Evolutionary conservation across 805 yeast genomes (phyloP).

Genomic region (Wickerhamomyces queroliae): DNA sequence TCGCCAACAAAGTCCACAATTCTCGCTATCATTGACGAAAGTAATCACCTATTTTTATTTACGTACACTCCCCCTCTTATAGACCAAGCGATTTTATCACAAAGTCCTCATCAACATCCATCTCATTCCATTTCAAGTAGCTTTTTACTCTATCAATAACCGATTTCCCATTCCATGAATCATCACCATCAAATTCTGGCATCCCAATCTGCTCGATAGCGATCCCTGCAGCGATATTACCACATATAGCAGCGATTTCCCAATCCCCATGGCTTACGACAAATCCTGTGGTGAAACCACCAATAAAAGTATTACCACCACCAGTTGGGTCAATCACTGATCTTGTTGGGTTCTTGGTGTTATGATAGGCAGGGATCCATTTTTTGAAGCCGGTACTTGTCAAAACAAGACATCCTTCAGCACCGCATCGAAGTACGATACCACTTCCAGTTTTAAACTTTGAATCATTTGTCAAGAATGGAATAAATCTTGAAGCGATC

Average conservation of each 20-base stretch:
- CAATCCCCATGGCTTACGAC: constrained; percentile 41
- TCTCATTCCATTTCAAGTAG: constrained; percentile 28
- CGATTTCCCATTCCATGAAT: constrained; percentile 55
- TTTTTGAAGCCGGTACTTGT: constrained; percentile 20
- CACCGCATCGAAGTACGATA: constrained; percentile 72
- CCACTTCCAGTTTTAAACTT: constrained; percentile 31
- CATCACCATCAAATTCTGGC: constrained; percentile 37
- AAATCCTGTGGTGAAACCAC: constrained; percentile 67
- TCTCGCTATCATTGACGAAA: no score
- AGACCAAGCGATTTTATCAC: neutral
- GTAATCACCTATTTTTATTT: no score
- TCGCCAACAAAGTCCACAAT: no score
- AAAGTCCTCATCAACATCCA: neutral
- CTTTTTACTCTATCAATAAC: constrained; percentile 37
- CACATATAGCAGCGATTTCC: constrained; percentile 55
- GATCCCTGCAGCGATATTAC: constrained; percentile 73
- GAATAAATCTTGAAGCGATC: constrained; percentile 36
- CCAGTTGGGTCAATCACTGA: constrained; percentile 87
- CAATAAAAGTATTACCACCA: constrained; percentile 88
- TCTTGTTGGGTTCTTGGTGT: constrained; percentile 26
- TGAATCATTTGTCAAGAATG: constrained; percentile 31
- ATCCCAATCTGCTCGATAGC: constrained; percentile 79
- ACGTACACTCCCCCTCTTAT: no score
- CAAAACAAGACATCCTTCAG: constrained; percentile 54
- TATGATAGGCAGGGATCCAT: constrained; percentile 77